phyloP scores from a whole-genome alignment of 2,329 filamentous ascomycete species.

The Trichothecium sympodiale region DNA sequence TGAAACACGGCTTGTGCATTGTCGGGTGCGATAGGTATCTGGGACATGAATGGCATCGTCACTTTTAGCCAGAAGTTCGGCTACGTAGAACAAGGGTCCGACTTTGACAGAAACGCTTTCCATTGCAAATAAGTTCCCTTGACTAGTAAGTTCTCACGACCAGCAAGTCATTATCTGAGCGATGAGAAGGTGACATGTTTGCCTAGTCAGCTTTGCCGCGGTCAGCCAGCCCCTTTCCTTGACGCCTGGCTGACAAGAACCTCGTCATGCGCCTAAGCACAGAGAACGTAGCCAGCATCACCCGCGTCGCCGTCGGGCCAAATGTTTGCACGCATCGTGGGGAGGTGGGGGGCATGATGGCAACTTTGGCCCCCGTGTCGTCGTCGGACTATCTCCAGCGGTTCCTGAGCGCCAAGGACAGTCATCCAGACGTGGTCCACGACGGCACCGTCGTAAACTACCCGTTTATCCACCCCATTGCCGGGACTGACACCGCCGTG shows the following conservation, averaged over 20 bases:
- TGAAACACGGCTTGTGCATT: too few relatives aligned
- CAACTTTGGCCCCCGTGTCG: constrained; percentile 5
- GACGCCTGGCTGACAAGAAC: constrained; percentile 16
- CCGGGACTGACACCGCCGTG: constrained; percentile 25
- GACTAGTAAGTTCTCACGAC: constrained; percentile 25
- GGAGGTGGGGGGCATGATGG: constrained; percentile 10
- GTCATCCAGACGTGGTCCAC: constrained; percentile 22
- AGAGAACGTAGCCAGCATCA: constrained; percentile 10
- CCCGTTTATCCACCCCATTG: constrained; percentile 20
- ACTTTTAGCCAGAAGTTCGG: constrained; percentile 29
- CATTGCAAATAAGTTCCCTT: constrained; percentile 9
- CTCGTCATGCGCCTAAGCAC: constrained; percentile 1
- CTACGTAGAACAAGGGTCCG: constrained; percentile 22
- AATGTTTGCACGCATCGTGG: constrained; percentile 8
- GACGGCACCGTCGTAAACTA: constrained; percentile 24
- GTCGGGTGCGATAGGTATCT: too few relatives aligned
- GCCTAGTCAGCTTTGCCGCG: constrained; percentile 14
- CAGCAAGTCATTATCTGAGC: too few relatives aligned
- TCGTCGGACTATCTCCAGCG: constrained; percentile 20
- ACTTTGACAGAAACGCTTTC: constrained; percentile 8
- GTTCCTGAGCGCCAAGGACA: constrained; percentile 21
- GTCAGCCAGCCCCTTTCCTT: constrained; percentile 15
- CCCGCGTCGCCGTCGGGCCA: constrained; percentile 10
- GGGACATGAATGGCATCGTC: constrained; percentile 28
- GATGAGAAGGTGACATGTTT: constrained; percentile 7